phyloP scores from a whole-genome alignment of 495 filamentous ascomycete genomes.

The Xeromyces bisporus region DNA sequence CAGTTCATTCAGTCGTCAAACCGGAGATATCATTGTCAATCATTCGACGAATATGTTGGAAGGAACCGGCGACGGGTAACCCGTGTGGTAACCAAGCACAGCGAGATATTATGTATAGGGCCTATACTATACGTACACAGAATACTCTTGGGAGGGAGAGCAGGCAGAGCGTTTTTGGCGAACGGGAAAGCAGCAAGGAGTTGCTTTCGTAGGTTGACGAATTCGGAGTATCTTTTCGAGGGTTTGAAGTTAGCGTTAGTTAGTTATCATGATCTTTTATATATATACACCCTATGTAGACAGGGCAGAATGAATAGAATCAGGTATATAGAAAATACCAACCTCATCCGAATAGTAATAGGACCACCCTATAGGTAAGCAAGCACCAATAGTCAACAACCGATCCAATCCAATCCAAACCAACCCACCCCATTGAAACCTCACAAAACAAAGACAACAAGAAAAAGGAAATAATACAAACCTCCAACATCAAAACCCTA shows the following conservation, averaged over 20 bases:
- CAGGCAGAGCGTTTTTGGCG: slow-evolving; percentile 44
- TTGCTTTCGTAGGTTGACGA: slow-evolving; percentile 42
- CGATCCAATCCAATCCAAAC: slow-evolving; percentile 7
- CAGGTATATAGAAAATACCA: too few relatives aligned
- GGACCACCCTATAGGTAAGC: slow-evolving; percentile 49
- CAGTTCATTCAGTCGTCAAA: too few relatives aligned
- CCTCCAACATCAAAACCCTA: slow-evolving; percentile 51
- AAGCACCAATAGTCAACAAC: slow-evolving; percentile 1
- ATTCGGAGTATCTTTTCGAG: slow-evolving; percentile 65
- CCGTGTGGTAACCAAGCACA: too few relatives aligned
- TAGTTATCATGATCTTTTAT: too few relatives aligned
- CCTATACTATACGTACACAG: slow-evolving; percentile 35
- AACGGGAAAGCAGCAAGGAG: slow-evolving; percentile 48
- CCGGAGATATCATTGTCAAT: too few relatives aligned
- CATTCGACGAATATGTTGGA: too few relatives aligned
- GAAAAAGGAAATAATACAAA: slow-evolving; percentile 17
- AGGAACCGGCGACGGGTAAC: too few relatives aligned
- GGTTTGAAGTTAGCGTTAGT: too few relatives aligned
- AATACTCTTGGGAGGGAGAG: slow-evolving; percentile 51
- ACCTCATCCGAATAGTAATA: slow-evolving; percentile 45
- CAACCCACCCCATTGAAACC: slow-evolving; percentile 4
- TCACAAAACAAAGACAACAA: too few relatives aligned
- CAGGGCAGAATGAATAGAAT: too few relatives aligned
- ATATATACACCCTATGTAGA: too few relatives aligned
- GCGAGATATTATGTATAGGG: slow-evolving; percentile 3